Evolutionary conservation across 78 protist species (phyloP).

Genomic region (Dictyostelium citrinum): DNA sequence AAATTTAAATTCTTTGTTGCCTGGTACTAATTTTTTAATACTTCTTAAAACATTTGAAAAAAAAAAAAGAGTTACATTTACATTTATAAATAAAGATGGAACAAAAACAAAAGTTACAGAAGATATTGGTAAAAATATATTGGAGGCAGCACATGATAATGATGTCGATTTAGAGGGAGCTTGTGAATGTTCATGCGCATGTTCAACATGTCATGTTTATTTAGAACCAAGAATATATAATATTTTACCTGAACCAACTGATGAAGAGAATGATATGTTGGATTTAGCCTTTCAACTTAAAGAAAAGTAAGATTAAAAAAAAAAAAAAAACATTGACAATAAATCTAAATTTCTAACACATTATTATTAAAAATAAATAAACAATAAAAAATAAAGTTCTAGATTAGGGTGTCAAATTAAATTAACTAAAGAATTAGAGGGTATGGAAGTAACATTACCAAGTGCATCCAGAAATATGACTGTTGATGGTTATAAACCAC

Average conservation of each 20-base stretch:
- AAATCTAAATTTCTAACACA: no score
- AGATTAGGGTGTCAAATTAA: slow-evolving; percentile 92
- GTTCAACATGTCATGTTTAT: slow-evolving; percentile 96
- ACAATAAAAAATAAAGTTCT: slow-evolving; percentile 56
- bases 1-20: no score
- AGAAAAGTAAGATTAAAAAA: slow-evolving; percentile 74
- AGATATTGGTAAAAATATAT: slow-evolving; percentile 55
- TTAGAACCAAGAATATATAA: slow-evolving; percentile 78
- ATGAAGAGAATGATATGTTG: slow-evolving; percentile 95
- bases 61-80: slow-evolving; percentile 26
- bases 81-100: slow-evolving; percentile 75
- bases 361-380: neutral
- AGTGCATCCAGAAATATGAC: slow-evolving; percentile 83
- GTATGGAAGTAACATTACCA: slow-evolving; percentile 84
- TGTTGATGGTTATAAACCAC: slow-evolving; percentile 83
- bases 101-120: neutral
- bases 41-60: neutral
- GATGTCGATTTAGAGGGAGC: slow-evolving; percentile 93
- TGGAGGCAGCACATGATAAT: slow-evolving; percentile 89
- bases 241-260: slow-evolving; percentile 86
- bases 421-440: slow-evolving; percentile 85
- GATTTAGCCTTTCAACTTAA: slow-evolving; percentile 91
- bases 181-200: slow-evolving; percentile 94
- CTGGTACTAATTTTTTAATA: neutral
- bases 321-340: neutral